Conservation (phyloP, 495 filamentous ascomycete species). For the Annulohypoxylon moriforme region DNA sequence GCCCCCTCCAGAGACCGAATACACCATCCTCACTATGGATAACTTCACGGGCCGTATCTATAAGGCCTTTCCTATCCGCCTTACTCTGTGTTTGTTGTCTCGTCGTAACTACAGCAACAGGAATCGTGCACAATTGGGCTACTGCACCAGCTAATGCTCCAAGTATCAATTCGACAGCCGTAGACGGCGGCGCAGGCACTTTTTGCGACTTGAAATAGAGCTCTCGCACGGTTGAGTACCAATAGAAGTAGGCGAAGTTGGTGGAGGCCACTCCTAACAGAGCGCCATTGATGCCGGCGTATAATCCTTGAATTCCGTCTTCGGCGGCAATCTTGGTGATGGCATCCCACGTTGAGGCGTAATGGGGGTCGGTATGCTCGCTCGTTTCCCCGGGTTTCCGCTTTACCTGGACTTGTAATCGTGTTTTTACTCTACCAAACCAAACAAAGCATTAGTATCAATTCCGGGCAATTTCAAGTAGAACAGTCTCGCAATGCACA, state of each 20-base stretch:
- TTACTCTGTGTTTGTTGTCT: conserved; percentile 92
- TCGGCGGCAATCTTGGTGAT: conserved; percentile 84
- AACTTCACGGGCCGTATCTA: conserved; percentile 91
- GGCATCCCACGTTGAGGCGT: conserved; percentile 86
- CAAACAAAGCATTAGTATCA: conserved; percentile 27
- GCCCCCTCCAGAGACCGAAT: conserved; percentile 89
- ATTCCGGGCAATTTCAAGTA: background rate
- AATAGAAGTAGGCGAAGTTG: conserved; percentile 99
- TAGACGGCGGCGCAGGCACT: conserved; percentile 74
- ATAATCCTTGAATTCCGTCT: conserved; percentile 85
- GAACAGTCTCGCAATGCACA: background rate
- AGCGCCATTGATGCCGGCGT: conserved; percentile 86
- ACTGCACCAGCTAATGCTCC: conserved; percentile 91
- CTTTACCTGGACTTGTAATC: conserved; percentile 95
- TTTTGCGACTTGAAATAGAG: conserved; percentile 79
- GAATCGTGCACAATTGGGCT: conserved; percentile 96
- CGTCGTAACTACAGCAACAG: conserved; percentile 93
- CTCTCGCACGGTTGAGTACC: conserved; percentile 90
- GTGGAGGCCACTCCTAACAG: conserved; percentile 94
- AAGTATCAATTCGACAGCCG: conserved; percentile 84
- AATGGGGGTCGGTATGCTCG: conserved; percentile 70
- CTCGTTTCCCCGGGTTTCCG: conserved; percentile 59
- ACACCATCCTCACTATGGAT: conserved; percentile 90
- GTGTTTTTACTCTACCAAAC: conserved; percentile 84
- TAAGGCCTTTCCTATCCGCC: conserved; percentile 82